Evolutionary conservation across 148 eudicot genomes (phyloP), one percentile per base, ranked within the genome.

Genomic region (Hydrangea macrophylla): DNA sequence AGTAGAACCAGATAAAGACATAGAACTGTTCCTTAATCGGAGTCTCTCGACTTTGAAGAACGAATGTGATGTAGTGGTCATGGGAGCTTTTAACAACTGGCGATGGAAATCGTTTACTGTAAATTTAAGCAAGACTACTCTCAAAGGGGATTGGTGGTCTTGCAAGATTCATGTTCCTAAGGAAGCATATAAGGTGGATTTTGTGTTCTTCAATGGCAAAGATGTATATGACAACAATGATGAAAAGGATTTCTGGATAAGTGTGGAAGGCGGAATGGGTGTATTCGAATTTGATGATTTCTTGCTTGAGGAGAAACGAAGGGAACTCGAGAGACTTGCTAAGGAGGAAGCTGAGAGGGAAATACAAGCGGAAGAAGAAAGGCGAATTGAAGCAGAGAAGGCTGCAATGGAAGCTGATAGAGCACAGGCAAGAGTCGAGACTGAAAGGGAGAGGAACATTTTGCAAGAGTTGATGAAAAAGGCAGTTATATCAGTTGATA

Each of bases 31-130:
- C 76, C 78, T 91, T 39, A 89, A 95, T 65, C 79, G 87, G 73
- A 87, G 85, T 69, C 66, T 91, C 64, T 95, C 99, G 22, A 71
- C 85, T 62, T 77, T 95, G 69, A 73, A 81, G 45, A 75, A 84
- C 63, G 92, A 95, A 78, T 76, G 86, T 6, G 86, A 89, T 36
- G 77, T 89, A 26, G 60, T 89, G 72, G 81, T 89, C 12, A 91
- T 85, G 96, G 99, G 97, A 75, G 99, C 96, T 42, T 95, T 82
- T 55, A 95, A 95, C 71, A 97, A 81, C 40, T 95, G 99, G 99
- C 76, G 85, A 24, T 95, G 92, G 91, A 95, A 83, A 78, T 91
- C 96, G 36, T 95, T 91, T 65, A 85, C 93, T 39, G 51, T 57
- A 20, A 89, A 78, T 58, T 73, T 95, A 76, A 79, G 77, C 35